A percentile compares a stretch with the other conserved stretches of the same genome.
Conservation (phyloP, 148 eudicot genomes). For the Fagopyrum homotropicum region DNA sequence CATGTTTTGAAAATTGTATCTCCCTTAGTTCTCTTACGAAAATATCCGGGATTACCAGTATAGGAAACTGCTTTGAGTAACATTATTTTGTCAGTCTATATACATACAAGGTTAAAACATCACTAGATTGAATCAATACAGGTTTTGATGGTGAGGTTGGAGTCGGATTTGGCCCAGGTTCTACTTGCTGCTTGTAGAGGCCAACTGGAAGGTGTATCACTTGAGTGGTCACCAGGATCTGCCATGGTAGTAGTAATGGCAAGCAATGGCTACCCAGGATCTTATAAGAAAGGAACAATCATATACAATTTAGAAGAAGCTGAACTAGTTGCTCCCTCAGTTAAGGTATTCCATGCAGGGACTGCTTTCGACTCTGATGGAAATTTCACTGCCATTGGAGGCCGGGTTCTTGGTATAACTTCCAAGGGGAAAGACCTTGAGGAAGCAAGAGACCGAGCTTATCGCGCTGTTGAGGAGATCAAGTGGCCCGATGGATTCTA, state of each 20-base stretch:
- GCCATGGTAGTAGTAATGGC: conserved; percentile 99
- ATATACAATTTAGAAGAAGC: conserved; percentile 62
- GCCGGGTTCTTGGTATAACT: conserved; percentile 89
- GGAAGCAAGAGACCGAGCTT: conserved; percentile 70
- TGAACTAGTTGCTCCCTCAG: conserved; percentile 53
- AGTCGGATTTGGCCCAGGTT: conserved; percentile 81
- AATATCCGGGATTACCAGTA: no score
- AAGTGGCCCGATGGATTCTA: conserved; percentile 80
- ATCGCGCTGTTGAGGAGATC: conserved; percentile 58
- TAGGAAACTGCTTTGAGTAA: no score
- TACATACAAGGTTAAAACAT: no score
- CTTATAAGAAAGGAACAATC: conserved; percentile 67
- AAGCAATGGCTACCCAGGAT: conserved; percentile 90
- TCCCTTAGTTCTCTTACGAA: no score
- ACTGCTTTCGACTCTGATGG: conserved; percentile 64
- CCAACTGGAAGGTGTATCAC: conserved; percentile 49
- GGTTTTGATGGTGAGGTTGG: conserved; percentile 89
- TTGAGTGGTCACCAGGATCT: conserved; percentile 79
- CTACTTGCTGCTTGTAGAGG: conserved; percentile 85
- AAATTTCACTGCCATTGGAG: conserved; percentile 69
- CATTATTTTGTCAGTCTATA: no score
- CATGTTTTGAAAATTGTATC: no score
- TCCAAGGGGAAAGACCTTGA: conserved; percentile 74
- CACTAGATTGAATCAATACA: conserved; percentile 12
- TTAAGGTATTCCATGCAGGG: conserved; percentile 88